A percentile compares a stretch with the other conserved stretches of the same genome.
Conservation (phyloP, 2,329 filamentous ascomycete genomes). For the Allantophomopsis lycopodina region DNA sequence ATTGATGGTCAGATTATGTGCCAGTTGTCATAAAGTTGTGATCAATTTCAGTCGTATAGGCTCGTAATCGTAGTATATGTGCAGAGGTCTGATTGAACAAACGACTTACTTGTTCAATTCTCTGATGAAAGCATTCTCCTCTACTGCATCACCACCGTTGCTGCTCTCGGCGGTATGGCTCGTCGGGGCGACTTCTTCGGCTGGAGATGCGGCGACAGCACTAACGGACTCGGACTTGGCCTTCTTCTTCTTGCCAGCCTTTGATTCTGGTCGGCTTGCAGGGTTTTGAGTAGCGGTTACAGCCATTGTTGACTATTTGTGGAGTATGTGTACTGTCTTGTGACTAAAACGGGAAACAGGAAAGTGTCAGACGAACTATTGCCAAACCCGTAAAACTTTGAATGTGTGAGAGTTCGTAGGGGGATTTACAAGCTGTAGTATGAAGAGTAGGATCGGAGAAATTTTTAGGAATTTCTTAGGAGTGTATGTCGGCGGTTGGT, state of each 20-base stretch:
- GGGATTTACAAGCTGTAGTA: too few relatives aligned
- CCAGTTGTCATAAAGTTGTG: too few relatives aligned
- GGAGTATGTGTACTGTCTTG: conserved; percentile 13
- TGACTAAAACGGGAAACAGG: background rate
- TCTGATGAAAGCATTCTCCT: conserved; percentile 69
- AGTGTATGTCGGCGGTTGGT: too few relatives aligned
- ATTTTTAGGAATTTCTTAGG: too few relatives aligned
- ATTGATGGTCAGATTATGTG: conserved; percentile 6
- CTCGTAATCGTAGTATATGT: too few relatives aligned
- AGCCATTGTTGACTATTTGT: conserved; percentile 37
- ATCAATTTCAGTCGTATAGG: too few relatives aligned
- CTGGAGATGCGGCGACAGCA: conserved; percentile 25
- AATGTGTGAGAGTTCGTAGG: too few relatives aligned
- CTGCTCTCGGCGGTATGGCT: conserved; percentile 31
- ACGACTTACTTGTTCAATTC: conserved; percentile 74
- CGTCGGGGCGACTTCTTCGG: conserved; percentile 33
- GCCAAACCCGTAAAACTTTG: too few relatives aligned
- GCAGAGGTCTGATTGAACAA: too few relatives aligned
- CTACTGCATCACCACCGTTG: conserved; percentile 33
- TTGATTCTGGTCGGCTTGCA: conserved; percentile 44
- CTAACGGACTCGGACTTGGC: conserved; percentile 39
- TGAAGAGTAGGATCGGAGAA: too few relatives aligned
- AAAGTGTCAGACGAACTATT: background rate
- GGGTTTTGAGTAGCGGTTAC: conserved; percentile 49
- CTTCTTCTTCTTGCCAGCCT: conserved; percentile 59